Evolutionary conservation across 2,329 filamentous ascomycete genomes (phyloP), one percentile per base, ranked within the genome.

Genomic region (Cercospora beticola): DNA sequence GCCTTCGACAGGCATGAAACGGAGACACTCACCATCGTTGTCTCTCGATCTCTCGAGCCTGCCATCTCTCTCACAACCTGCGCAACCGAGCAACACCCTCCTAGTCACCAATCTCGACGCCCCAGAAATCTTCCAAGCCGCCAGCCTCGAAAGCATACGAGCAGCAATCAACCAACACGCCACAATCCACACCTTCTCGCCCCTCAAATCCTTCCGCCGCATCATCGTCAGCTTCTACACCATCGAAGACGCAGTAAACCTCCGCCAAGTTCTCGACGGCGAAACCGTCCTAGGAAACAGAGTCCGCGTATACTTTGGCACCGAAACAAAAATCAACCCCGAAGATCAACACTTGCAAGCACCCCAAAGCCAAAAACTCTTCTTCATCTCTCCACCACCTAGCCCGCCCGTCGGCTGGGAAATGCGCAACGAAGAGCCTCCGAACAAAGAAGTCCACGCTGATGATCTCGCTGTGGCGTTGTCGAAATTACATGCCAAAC

Each of bases 21-120:
- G 75, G 62, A 75, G 74, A 56, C 75, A 74, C 78, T 78, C 83
- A 68, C 82, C 85, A 31, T 76, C 73, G 74, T 86, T 93, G 67
- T 89, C 88, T 23, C 86, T 95, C 76, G 92, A 94, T 77, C 86
- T 94, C 57, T 90, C 90, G 70, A 86, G 85, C 76, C 82, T 94
- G 52, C 91, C 92, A 61, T 86, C 90, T 40, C 84, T 92, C 65
- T 83, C 84, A 52, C 86, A 88, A 77, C 91, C 92, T n/a, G 89
- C 91, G 28, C 87, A 89, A 65, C 90, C 91, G 5, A 91, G 90
- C 73, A 95, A 95, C 83, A 95, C 92, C 0, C 88, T 95, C 66
- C 88, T 95, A 76, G 90, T 95, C 78, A 95, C 92, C 75, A 93
- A 93, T 82, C 87, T 95, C 69, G 83, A 89, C 76, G 87, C 92